Conservation (phyloP, 2,329 filamentous ascomycete genomes). For the Kalmusia sp. region DNA sequence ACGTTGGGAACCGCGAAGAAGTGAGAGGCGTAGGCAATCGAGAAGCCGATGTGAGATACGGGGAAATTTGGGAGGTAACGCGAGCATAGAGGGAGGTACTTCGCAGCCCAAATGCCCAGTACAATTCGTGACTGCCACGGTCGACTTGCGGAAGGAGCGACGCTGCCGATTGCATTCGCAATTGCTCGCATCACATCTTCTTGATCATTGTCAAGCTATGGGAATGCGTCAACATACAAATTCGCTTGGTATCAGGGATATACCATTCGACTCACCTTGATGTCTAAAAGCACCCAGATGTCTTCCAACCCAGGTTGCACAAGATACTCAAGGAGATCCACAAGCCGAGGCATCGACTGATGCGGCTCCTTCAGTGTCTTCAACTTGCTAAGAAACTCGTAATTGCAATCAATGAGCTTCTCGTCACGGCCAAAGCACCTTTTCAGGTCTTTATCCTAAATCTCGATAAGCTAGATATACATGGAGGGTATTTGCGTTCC, state of each 20-base stretch:
- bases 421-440: constrained; percentile 81
- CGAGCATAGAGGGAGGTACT: constrained; percentile 70
- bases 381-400: constrained; percentile 73
- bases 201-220: constrained; percentile 73
- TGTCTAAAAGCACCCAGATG: constrained; percentile 85
- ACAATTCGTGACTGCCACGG: constrained; percentile 78
- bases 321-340: constrained; percentile 77
- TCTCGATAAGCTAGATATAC: constrained; percentile 12
- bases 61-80: constrained; percentile 68
- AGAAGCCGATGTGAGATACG: constrained; percentile 73
- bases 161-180: constrained; percentile 67
- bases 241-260: not conserved
- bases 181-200: constrained; percentile 75
- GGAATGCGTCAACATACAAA: constrained; percentile 10
- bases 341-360: constrained; percentile 74
- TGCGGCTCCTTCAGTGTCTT: constrained; percentile 72
- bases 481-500: not conserved
- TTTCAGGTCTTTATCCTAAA: constrained; percentile 75
- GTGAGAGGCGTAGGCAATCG: constrained; percentile 70
- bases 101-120: constrained; percentile 82
- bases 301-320: constrained; percentile 68
- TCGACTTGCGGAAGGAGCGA: constrained; percentile 44
- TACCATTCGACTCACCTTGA: constrained; percentile 72
- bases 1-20: constrained; percentile 73
- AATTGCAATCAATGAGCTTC: constrained; percentile 77